These are phyloP conservation scores for Dryadomyces quercivorus DNA, from an alignment of 2,329 filamentous ascomycete genomes.

Conservation along the genomic window DNA sequence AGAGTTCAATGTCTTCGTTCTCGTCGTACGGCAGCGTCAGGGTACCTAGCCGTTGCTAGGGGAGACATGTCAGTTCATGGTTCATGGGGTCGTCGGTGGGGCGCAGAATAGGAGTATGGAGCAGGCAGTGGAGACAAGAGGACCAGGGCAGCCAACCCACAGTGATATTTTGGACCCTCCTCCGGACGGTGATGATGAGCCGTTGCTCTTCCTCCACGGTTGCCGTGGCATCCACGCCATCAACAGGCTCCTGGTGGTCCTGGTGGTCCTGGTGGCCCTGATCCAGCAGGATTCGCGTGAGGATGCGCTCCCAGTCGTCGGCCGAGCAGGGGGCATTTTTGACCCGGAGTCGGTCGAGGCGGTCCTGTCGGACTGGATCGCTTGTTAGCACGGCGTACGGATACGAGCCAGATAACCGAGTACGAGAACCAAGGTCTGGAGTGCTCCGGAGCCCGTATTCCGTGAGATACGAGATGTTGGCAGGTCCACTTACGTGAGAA, in stretches of 20 bases:
- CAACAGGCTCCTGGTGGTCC: slow-evolving; percentile 29
- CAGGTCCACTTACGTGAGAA: slow-evolving; percentile 37
- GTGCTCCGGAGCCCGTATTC: too few relatives aligned
- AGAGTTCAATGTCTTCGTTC: slow-evolving; percentile 48
- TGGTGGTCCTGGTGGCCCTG: too few relatives aligned
- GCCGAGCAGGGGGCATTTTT: slow-evolving; percentile 41
- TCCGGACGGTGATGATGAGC: slow-evolving; percentile 52
- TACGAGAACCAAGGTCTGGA: too few relatives aligned
- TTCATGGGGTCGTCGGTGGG: too few relatives aligned
- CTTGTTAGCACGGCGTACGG: too few relatives aligned
- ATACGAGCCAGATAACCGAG: too few relatives aligned
- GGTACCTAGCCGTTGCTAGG: slow-evolving; percentile 56
- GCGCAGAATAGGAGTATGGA: too few relatives aligned
- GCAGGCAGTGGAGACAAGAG: too few relatives aligned
- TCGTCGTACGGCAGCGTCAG: slow-evolving; percentile 44
- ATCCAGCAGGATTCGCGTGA: slow-evolving; percentile 44
- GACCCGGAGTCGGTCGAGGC: slow-evolving; percentile 37
- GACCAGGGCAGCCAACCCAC: slow-evolving; percentile 27
- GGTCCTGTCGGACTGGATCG: slow-evolving; percentile 41
- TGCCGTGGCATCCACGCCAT: slow-evolving; percentile 48
- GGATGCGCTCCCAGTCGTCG: slow-evolving; percentile 54
- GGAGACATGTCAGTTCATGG: slow-evolving; percentile 12
- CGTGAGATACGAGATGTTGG: too few relatives aligned
- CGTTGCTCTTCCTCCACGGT: slow-evolving; percentile 38
- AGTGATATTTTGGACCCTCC: slow-evolving; percentile 55